These are phyloP conservation scores for Hylodesmum podocarpum DNA, from an alignment of 306 rosid genomes.

Conservation along the genomic window DNA sequence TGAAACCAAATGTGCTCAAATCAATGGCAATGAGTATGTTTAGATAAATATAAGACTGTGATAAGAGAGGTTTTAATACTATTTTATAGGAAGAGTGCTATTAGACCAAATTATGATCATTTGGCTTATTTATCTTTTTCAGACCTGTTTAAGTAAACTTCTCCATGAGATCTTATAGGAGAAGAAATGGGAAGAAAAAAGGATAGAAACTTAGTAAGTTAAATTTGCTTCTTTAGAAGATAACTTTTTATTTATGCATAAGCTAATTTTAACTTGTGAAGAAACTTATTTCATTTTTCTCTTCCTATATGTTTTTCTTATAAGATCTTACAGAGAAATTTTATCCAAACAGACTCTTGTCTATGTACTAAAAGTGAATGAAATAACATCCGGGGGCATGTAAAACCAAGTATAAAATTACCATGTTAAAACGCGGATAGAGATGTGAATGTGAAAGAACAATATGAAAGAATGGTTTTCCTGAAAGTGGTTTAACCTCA, in stretches of 20 bases:
- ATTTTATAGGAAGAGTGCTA: background rate
- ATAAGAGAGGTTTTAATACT: background rate
- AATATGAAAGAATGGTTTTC: constrained; percentile 34
- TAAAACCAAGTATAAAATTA: constrained; percentile 25
- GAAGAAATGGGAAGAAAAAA: too few species aligned
- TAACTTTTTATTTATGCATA: too few species aligned
- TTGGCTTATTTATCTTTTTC: background rate
- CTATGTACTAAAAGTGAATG: background rate
- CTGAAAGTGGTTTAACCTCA: constrained; percentile 52
- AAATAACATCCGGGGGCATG: background rate
- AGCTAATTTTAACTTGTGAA: too few species aligned
- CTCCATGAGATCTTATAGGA: too few species aligned
- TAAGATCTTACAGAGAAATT: too few species aligned
- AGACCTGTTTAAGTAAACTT: too few species aligned
- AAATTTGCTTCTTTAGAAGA: too few species aligned
- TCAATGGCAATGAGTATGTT: background rate
- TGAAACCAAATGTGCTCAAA: background rate
- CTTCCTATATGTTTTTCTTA: too few species aligned
- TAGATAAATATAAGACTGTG: background rate
- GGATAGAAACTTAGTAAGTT: too few species aligned
- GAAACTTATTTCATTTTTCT: too few species aligned
- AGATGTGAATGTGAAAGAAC: constrained; percentile 39
- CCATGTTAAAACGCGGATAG: constrained; percentile 34
- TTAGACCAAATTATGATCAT: background rate
- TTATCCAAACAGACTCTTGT: too few species aligned